Evolutionary conservation across 129 eudicot genomes (phyloP).

Genomic region (Lonicera japonica): DNA sequence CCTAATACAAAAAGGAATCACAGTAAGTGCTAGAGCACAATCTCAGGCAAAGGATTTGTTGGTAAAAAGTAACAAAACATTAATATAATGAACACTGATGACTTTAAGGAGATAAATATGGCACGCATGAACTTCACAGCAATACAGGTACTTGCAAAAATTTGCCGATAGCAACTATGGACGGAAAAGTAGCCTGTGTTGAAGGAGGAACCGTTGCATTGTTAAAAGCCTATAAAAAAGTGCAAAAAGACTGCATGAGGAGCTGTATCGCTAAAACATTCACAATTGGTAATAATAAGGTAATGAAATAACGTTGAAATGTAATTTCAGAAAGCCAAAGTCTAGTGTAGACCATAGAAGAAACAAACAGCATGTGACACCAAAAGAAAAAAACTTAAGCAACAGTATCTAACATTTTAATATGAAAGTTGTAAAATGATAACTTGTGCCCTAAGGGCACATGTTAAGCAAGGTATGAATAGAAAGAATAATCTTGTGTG

Average conservation of each 20-base stretch:
- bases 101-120: neutral
- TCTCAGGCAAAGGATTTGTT: neutral
- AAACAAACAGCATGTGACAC: neutral
- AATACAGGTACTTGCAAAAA: conserved; percentile 63
- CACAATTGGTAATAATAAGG: no score
- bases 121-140: neutral
- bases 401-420: neutral
- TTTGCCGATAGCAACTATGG: conserved; percentile 81
- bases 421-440: no score
- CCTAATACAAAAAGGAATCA: conserved; percentile 31
- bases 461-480: no score
- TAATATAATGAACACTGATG: neutral
- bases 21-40: neutral
- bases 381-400: neutral
- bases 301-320: no score
- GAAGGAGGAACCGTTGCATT: conserved; percentile 83
- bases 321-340: no score
- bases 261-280: no score
- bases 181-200: conserved; percentile 88
- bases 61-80: neutral
- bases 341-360: neutral
- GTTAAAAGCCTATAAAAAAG: conserved; percentile 49
- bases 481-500: no score
- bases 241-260: neutral
- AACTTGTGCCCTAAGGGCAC: no score